Base-by-base conservation (phyloP, 768 basidiomycete species). In the Macrolepiota fuliginosa region DNA sequence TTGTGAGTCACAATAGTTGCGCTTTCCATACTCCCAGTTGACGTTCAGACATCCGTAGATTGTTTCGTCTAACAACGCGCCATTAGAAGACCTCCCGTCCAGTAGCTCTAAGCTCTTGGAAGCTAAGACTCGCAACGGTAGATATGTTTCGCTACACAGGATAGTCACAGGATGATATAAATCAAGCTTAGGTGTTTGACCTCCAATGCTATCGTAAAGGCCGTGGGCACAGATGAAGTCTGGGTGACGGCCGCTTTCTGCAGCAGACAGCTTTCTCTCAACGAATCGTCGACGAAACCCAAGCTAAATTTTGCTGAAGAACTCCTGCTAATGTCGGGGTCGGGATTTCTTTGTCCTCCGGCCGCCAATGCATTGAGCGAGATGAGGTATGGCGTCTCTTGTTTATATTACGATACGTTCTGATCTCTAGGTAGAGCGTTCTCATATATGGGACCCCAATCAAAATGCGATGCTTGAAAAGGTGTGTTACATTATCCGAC, bases 191-290 rank as follows among this genome's bases (percentile, higher is more conserved):
- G 89, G 86, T n/a, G n/a, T 15, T 65, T 88, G 63, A 86, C 87
- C 13, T 94, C 92, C 63, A 89, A 86, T 59, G 76, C 82, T 40
- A 83, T 94, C 65, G 90, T 81, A 11, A 76, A 86, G 61, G 78
- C 77, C 6, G 81, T 94, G 56, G 84, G 81, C 24, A 86, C 81
- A 70, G 88, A 91, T 69, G 92, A 94, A 68, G 80, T 93, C 24
- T 94, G 90, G 90, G 80, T 92, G 25, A 91, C 91, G 2, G 84
- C 91, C 4, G 85, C 86, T 52, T 90, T 94, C 73, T 92, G 91
- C 39, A 47, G 29, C 5, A 12, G 17, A 45, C 46, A 1, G 25
- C 55, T n/a, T 13, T 22, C 10, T n/a, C 19, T 25, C 45, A 15
- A 47, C 32, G 22, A 36, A n/a, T 27, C 25, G 49, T 24, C 27